Conservation (phyloP, 2,329 filamentous ascomycete genomes). For the Trichoderma aggressivum region DNA sequence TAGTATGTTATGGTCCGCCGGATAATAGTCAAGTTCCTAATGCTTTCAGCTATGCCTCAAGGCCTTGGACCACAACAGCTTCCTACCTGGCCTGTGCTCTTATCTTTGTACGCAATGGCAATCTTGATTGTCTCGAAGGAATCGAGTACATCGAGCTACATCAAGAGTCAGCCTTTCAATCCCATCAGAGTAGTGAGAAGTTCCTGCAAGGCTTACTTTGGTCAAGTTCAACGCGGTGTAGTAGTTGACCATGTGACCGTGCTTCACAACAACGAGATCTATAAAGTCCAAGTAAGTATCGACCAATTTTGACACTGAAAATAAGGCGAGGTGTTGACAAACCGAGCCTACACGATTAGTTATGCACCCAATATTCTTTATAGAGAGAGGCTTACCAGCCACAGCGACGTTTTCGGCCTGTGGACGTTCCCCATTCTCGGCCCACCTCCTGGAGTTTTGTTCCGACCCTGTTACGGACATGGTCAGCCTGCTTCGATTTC, state of each 20-base stretch:
- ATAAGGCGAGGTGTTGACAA: not conserved
- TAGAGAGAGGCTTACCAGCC: not conserved
- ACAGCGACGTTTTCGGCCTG: slow-evolving; percentile 62
- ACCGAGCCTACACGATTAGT: not conserved
- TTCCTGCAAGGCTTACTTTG: not conserved
- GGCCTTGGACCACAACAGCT: not conserved
- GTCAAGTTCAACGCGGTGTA: not conserved
- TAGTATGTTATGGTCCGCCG: slow-evolving; percentile 51
- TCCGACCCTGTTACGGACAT: slow-evolving; percentile 28
- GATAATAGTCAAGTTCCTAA: not conserved
- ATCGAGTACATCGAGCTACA: not conserved
- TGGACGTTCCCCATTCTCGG: slow-evolving; percentile 46
- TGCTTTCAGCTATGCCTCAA: not conserved
- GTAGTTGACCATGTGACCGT: not conserved
- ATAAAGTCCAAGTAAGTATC: not conserved
- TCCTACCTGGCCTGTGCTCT: not conserved
- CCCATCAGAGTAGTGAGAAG: not conserved
- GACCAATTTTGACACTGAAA: not conserved
- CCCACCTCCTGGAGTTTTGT: slow-evolving; percentile 47
- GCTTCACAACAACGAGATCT: not conserved
- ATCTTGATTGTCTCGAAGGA: not conserved
- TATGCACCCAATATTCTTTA: not conserved
- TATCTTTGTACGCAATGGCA: not conserved
- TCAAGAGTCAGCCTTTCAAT: not conserved
- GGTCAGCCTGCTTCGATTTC: not conserved